Conservation (phyloP, 225 moss, liverwort and hornwort genomes). For the Marchantia paleacea region DNA sequence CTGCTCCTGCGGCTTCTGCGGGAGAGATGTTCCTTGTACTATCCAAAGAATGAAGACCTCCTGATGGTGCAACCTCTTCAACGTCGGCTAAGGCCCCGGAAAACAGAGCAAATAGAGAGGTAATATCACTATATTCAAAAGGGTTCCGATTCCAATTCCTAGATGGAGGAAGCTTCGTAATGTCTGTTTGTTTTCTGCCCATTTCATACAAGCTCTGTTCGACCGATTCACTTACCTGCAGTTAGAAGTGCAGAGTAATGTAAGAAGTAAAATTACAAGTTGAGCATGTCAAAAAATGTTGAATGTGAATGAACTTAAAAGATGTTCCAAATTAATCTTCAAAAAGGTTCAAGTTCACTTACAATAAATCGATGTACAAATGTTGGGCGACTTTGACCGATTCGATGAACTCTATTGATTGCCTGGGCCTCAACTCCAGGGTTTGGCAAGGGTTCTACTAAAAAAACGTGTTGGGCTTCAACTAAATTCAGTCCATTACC, state of each 20-base stretch:
- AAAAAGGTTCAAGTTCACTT: constrained; percentile 29
- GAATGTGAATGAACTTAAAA: neutral
- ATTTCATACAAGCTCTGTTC: constrained; percentile 89
- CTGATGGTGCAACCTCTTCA: constrained; percentile 11
- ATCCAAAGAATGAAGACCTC: constrained; percentile 19
- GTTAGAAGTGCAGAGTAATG: neutral
- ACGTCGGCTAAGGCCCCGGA: constrained; percentile 21
- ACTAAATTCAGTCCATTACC: constrained; percentile 90
- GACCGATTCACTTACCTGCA: constrained; percentile 78
- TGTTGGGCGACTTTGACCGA: constrained; percentile 77
- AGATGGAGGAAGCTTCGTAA: constrained; percentile 39
- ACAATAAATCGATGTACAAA: constrained; percentile 92
- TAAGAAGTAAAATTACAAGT: neutral
- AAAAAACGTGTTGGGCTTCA: constrained; percentile 90
- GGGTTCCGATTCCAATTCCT: constrained; percentile 41
- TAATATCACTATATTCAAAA: constrained; percentile 74
- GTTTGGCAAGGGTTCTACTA: constrained; percentile 82
- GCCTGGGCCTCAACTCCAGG: constrained; percentile 91
- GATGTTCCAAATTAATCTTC: neutral
- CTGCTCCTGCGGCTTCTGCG: constrained; percentile 66
- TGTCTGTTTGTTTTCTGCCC: constrained; percentile 51
- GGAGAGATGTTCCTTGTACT: constrained; percentile 38
- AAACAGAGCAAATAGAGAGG: constrained; percentile 52
- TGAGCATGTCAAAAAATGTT: neutral
- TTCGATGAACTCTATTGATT: constrained; percentile 93